Conservation (phyloP, 2,329 filamentous ascomycete species). For the Chaetomiaceae sp. region DNA sequence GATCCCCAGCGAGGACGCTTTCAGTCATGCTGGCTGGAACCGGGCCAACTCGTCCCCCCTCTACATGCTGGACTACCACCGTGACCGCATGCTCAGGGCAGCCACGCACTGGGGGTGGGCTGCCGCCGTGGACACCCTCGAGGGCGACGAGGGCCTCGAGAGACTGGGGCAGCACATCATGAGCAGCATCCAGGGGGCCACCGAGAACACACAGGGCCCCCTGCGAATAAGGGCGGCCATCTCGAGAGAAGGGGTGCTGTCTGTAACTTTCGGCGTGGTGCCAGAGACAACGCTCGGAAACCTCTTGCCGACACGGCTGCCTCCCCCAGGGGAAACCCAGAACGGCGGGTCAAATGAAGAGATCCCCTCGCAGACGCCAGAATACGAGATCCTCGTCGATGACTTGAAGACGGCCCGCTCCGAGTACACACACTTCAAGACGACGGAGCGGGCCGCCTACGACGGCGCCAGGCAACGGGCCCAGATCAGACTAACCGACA, state of each 20-base stretch:
- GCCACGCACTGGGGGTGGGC: constrained; percentile 54
- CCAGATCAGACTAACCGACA: constrained; percentile 45
- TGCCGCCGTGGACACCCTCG: constrained; percentile 39
- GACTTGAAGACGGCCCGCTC: constrained; percentile 38
- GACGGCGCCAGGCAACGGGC: constrained; percentile 61
- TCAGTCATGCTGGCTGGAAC: constrained; percentile 48
- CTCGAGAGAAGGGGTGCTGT: constrained; percentile 42
- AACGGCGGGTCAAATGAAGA: constrained; percentile 18
- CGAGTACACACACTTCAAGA: constrained; percentile 82
- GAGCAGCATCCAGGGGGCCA: constrained; percentile 20
- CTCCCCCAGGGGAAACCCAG: neutral
- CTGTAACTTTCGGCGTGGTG: constrained; percentile 46
- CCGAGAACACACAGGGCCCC: constrained; percentile 27
- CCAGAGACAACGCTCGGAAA: constrained; percentile 35
- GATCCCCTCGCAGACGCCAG: constrained; percentile 24
- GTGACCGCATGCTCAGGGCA: constrained; percentile 68
- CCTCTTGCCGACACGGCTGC: constrained; percentile 43
- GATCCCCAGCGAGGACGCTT: constrained; percentile 34
- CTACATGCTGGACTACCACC: constrained; percentile 76
- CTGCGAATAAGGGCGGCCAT: constrained; percentile 54
- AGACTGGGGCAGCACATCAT: constrained; percentile 38
- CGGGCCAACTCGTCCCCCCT: constrained; percentile 53
- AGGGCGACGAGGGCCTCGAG: constrained; percentile 42
- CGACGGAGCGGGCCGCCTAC: constrained; percentile 69
- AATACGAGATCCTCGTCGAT: constrained; percentile 45